These are phyloP conservation scores for Leishmania martiniquensis DNA, from an alignment of 208 protist species.

Conservation along the genomic window DNA sequence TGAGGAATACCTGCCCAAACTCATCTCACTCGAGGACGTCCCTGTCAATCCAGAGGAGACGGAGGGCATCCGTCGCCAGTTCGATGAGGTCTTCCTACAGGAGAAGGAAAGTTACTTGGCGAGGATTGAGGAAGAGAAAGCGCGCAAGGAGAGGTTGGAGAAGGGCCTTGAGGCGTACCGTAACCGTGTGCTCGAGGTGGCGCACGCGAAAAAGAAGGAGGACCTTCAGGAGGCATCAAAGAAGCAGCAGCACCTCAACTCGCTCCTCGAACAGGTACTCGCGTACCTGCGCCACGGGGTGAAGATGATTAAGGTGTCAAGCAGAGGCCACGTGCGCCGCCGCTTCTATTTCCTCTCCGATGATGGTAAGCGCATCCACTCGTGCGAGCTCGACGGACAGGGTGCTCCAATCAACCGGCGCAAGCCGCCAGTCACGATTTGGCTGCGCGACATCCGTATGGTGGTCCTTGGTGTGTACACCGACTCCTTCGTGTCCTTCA, in stretches of 20 bases:
- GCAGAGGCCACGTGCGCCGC: conserved; percentile 67
- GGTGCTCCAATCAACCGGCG: conserved; percentile 78
- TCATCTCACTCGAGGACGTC: conserved; percentile 89
- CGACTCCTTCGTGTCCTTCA: conserved; percentile 76
- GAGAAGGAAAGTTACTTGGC: conserved; percentile 81
- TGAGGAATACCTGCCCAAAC: conserved; percentile 87
- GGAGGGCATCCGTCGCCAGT: conserved; percentile 85
- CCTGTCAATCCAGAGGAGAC: conserved; percentile 85
- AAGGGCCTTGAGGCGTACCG: conserved; percentile 87
- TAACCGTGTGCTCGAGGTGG: conserved; percentile 73
- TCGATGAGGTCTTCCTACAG: conserved; percentile 85
- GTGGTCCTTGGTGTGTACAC: conserved; percentile 89
- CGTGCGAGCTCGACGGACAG: conserved; percentile 86
- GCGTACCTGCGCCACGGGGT: conserved; percentile 86
- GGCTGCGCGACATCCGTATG: conserved; percentile 83
- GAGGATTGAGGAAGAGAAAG: conserved; percentile 86
- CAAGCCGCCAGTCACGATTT: conserved; percentile 87
- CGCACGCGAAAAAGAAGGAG: conserved; percentile 86
- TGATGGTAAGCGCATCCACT: conserved; percentile 86
- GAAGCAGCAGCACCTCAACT: conserved; percentile 86
- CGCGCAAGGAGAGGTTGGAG: conserved; percentile 88
- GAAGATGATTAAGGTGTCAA: conserved; percentile 90
- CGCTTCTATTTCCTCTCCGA: conserved; percentile 93
- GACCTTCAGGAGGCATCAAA: conserved; percentile 76
- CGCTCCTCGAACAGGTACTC: conserved; percentile 85